Base-by-base conservation (phyloP, 192 early-diverging fungal species). In the Geranomyces variabilis region DNA sequence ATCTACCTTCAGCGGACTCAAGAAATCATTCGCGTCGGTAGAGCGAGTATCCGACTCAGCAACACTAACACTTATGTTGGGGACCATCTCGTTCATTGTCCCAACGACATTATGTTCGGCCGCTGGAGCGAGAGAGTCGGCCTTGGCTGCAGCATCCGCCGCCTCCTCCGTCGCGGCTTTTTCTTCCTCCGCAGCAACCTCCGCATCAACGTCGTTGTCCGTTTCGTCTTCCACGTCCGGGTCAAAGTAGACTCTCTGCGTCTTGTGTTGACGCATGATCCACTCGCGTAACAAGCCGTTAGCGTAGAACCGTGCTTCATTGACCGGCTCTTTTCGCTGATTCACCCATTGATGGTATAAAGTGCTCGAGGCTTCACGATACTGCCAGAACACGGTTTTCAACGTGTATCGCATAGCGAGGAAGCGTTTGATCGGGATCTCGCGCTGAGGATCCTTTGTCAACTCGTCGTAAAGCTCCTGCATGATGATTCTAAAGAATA, bases 381-480 rank as follows among this genome's bases (percentile, higher is more conserved):
- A 62, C 34, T 62, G 29, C 14, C 34, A 26, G 22, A 62, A 62
- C 8, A 62, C 34, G 8, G 60, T 62, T 22, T 62, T 62, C 10
- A 62, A 22, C 12, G 60, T 62, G 12, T 34, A 12, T 13, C 60
- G 24, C 26, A 62, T 28, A 15, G 60, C 60, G 33, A 62, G 60
- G 34, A 62, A 62, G 33, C 34, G 60, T 13, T 12, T 33, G 8
- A 33, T 8, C 12, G 60, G 60, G 15, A 62, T 62, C 13, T 10
- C 12, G 7, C 26, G 30, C 6, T 26, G 12, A 15, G 60, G 60
- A 9, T 36, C 30, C 29, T 22, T 33, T 12, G 60, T 62, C 12
- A 62, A 12, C 13, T 62, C 60, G 13, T 62, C 33, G 22, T 62
- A 34, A 13, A 62, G 60, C 13, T 62, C 28, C 33, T 62, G 60